Conservation (phyloP, 441 rosid genomes). For the Pelargonium australe region DNA sequence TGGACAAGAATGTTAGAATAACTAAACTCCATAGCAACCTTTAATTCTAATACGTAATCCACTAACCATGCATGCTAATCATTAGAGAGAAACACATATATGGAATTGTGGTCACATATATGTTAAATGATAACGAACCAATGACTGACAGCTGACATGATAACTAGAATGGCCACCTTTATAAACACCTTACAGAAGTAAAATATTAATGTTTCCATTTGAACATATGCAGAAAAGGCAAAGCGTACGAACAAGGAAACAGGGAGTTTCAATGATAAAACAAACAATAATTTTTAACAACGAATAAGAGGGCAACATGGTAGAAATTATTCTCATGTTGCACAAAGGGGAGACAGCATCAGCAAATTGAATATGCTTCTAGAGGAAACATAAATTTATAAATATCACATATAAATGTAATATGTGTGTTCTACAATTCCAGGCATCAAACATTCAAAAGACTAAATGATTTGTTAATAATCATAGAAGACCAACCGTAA, state of each 20-base stretch:
- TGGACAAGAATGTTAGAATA: no score
- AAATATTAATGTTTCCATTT: neutral
- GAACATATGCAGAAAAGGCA: neutral
- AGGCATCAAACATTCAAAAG: neutral
- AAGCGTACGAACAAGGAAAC: neutral
- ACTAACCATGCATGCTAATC: neutral
- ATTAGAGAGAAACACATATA: neutral
- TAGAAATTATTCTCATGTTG: neutral
- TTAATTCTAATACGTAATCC: no score
- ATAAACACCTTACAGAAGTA: neutral
- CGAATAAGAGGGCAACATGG: neutral
- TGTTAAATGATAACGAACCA: neutral
- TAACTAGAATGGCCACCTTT: neutral
- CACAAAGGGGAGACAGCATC: neutral
- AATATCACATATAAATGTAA: neutral
- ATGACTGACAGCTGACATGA: neutral
- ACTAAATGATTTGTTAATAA: neutral
- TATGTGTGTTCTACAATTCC: constrained; percentile 1
- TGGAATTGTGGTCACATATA: neutral
- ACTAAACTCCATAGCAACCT: no score
- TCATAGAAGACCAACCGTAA: neutral
- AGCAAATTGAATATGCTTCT: neutral
- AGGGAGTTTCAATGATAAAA: neutral
- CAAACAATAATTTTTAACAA: neutral
- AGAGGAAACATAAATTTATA: neutral